Evolutionary conservation across 805 yeast species (phyloP).

Genomic region (Ogataea pilisensis): DNA sequence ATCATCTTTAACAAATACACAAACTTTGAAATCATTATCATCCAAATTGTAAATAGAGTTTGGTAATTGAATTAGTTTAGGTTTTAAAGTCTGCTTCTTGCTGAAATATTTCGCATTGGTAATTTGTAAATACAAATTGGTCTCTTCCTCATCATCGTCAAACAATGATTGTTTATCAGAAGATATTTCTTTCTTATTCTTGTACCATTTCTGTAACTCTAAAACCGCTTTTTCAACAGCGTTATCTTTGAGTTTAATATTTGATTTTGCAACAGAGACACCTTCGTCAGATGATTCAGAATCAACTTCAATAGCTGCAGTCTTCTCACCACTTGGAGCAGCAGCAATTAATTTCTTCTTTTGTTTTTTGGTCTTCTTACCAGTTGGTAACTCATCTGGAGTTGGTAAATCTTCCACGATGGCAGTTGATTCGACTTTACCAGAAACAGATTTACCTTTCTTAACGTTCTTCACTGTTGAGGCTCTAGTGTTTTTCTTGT

Average conservation of each 20-base stretch:
- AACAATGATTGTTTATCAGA: slow-evolving; percentile 46
- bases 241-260: slow-evolving; percentile 16
- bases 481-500: slow-evolving; percentile 5
- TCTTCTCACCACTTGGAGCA: slow-evolving; percentile 3
- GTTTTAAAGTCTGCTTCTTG: slow-evolving; percentile 54
- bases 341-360: not conserved
- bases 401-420: not conserved
- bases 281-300: slow-evolving; percentile 45
- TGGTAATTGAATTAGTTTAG: slow-evolving; percentile 43
- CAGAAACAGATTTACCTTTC: slow-evolving; percentile 16
- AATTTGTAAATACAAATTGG: slow-evolving; percentile 51
- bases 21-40: slow-evolving; percentile 46
- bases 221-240: slow-evolving; percentile 47
- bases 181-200: slow-evolving; percentile 29
- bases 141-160: slow-evolving; percentile 50
- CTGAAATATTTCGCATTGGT: slow-evolving; percentile 64
- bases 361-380: slow-evolving; percentile 1
- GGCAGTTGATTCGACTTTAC: slow-evolving; percentile 3
- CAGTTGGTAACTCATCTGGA: not conserved
- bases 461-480: slow-evolving; percentile 14
- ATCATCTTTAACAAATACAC: slow-evolving; percentile 67
- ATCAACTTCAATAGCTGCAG: slow-evolving; percentile 4
- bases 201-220: slow-evolving; percentile 62
- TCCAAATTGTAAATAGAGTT: slow-evolving; percentile 45
- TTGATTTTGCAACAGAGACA: slow-evolving; percentile 35